phyloP scores from a whole-genome alignment of 2,329 filamentous ascomycete species.

The Verticillium longisporum region DNA sequence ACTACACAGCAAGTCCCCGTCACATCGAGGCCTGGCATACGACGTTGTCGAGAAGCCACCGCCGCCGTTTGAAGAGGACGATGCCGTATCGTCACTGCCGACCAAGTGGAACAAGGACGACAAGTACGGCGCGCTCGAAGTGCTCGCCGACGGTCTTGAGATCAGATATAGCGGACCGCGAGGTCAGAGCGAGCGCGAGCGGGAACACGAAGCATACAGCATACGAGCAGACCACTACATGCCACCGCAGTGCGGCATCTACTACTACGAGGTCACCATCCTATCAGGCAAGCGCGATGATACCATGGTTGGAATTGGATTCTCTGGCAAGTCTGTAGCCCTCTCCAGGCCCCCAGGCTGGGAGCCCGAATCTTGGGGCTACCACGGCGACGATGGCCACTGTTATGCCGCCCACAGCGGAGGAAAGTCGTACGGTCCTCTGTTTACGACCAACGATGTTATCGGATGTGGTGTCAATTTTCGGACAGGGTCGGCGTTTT shows the following conservation, averaged over 20 bases:
- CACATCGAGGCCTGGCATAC: constrained; percentile 72
- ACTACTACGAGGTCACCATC: constrained; percentile 75
- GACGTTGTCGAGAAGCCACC: constrained; percentile 71
- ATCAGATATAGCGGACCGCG: constrained; percentile 52
- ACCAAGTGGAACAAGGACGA: constrained; percentile 77
- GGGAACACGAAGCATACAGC: constrained; percentile 69
- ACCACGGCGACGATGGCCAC: constrained; percentile 62
- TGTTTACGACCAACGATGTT: constrained; percentile 49
- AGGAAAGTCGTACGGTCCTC: constrained; percentile 50
- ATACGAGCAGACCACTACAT: constrained; percentile 81
- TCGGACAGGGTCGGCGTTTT: constrained; percentile 56
- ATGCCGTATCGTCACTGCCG: constrained; percentile 60
- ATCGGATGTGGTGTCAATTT: constrained; percentile 64
- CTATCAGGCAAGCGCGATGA: constrained; percentile 45
- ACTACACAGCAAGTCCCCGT: constrained; percentile 48
- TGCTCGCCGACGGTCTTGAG: constrained; percentile 67
- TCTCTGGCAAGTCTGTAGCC: constrained; percentile 46
- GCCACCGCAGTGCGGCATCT: constrained; percentile 84
- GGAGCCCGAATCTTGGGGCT: constrained; percentile 63
- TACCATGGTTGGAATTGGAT: constrained; percentile 57
- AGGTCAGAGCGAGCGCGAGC: constrained; percentile 38
- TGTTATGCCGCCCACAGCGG: constrained; percentile 49
- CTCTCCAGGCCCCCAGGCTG: constrained; percentile 55
- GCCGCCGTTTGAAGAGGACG: constrained; percentile 53
- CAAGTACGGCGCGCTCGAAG: constrained; percentile 65